Base-by-base conservation (phyloP, 225 moss, liverwort and hornwort genomes). In the Thuidium tamariscinum region DNA sequence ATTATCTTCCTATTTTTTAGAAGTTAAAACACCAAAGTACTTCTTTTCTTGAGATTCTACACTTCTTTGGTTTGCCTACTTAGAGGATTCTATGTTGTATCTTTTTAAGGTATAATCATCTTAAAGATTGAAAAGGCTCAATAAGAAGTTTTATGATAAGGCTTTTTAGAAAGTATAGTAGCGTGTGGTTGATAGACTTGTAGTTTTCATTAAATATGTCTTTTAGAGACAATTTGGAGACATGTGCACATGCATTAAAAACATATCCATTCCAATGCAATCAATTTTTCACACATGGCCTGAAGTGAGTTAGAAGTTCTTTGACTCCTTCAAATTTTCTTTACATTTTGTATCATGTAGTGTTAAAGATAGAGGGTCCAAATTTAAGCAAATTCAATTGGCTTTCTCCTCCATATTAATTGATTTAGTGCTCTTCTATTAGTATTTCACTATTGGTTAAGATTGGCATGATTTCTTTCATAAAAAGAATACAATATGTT, bases 281-380 rank as follows among this genome's bases (percentile, higher is more conserved):
- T 4, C 1, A 46, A 5, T 0, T 17, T 3, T 72, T 44, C 4
- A 44, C 1, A 10, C 10, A 29, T 29, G 6, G 44, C 6, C 44
- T n/a, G 46, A 42, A 70, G 27, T 70, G 0, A 12, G 42, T 70
- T 16, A 27, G 19, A 37, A 37, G 6, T 5, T 29, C 4, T 46
- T 3, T 0, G 2, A 0, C 23, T 72, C 10, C 1, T 2, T 72
- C 18, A 6, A 16, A 29, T 5, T 46, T 44, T 42, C 5, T 71
- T 3, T 71, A 44, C 29, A 3, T 18, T 46, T 5, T 29, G 4
- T 4, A 71, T 44, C 1, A 44, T 46, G 0, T 72, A 72, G 29
- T 44, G 6, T 16, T 44, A 70, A 42, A 0, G 26, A 41, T 41
- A 69, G 25, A 41, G 0, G 4, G 2, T 25, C 25, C 15, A 69